These are phyloP conservation scores for Phanerochaete carnosa DNA, from an alignment of 768 basidiomycete species.

Conservation along the genomic window DNA sequence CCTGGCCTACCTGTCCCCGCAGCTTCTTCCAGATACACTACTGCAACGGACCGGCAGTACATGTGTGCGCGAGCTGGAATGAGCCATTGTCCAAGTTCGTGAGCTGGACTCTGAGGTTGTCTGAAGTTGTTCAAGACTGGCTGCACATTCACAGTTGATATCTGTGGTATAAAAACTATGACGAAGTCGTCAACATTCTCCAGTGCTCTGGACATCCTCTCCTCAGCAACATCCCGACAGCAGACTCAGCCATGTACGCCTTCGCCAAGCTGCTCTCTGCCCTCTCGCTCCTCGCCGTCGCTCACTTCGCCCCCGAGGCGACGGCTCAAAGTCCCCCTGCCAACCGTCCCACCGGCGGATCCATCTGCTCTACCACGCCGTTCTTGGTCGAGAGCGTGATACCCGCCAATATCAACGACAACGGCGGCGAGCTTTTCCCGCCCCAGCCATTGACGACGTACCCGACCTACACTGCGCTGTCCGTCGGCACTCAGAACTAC, in stretches of 20 bases:
- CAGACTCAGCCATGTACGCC: background rate
- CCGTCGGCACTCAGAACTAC: constrained; percentile 49
- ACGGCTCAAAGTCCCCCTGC: background rate
- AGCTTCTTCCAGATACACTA: too few species aligned
- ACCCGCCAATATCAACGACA: background rate
- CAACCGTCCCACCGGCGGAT: background rate
- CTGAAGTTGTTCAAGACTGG: too few species aligned
- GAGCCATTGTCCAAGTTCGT: too few species aligned
- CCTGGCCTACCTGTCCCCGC: too few species aligned
- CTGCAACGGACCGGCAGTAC: too few species aligned
- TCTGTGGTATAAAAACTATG: too few species aligned
- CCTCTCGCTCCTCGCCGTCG: background rate
- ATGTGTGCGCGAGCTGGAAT: too few species aligned
- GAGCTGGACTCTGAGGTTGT: too few species aligned
- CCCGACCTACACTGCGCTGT: constrained; percentile 35
- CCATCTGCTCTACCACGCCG: background rate
- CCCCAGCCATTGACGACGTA: constrained; percentile 27
- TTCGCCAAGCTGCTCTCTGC: background rate
- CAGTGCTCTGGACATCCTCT: too few species aligned
- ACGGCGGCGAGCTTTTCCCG: constrained; percentile 24
- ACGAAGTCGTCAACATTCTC: too few species aligned
- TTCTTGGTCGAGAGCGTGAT: background rate
- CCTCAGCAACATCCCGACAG: too few species aligned
- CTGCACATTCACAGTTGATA: too few species aligned
- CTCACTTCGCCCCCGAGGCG: background rate